Conservation (phyloP, 2,329 filamentous ascomycete species). For the Aureobasidium sp. region DNA sequence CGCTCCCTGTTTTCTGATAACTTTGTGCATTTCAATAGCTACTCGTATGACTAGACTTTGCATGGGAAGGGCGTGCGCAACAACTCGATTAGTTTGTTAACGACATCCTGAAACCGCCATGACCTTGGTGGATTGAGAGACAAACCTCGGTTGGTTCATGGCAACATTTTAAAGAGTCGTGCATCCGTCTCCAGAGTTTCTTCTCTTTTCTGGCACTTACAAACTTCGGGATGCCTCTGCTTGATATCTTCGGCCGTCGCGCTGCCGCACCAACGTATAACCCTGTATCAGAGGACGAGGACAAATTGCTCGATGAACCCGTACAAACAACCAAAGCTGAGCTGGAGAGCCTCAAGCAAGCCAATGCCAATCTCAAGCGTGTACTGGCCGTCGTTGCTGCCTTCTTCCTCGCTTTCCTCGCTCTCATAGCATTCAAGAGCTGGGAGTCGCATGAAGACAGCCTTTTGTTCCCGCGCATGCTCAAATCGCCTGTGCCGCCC, state of each 20-base stretch:
- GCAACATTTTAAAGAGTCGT: neutral
- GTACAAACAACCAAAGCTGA: neutral
- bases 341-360: neutral
- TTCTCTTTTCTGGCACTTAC: neutral
- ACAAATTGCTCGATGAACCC: conserved; percentile 1
- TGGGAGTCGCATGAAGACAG: neutral
- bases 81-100: too few relatives aligned
- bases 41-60: too few relatives aligned
- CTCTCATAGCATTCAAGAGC: conserved; percentile 1
- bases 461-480: neutral
- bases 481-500: neutral
- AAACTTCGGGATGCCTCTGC: neutral
- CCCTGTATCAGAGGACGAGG: conserved; percentile 5
- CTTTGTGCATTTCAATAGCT: too few relatives aligned
- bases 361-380: conserved; percentile 4
- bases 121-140: neutral
- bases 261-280: neutral
- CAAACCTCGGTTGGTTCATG: neutral
- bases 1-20: too few relatives aligned
- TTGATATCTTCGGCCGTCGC: neutral
- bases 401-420: neutral
- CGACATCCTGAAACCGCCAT: conserved; percentile 8
- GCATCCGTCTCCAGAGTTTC: neutral
- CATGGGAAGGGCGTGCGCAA: too few relatives aligned
- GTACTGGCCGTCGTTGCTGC: neutral